Evolutionary conservation across 2,329 filamentous ascomycete genomes (phyloP).

Genomic region (Fusarium bulbicola): DNA sequence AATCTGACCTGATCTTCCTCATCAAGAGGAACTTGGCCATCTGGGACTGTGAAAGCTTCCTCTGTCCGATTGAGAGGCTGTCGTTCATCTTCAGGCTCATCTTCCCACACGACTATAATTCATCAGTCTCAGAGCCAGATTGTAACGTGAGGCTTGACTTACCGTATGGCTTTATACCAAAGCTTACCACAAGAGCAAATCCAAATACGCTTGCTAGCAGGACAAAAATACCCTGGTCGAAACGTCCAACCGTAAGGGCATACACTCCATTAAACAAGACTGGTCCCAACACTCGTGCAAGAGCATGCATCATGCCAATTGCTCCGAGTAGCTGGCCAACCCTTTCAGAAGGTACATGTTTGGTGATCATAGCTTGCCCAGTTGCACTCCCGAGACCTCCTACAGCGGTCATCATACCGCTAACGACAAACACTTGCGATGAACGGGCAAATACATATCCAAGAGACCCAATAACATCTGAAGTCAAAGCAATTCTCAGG

Average conservation of each 20-base stretch:
- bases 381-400: constrained; percentile 89
- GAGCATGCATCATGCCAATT: constrained; percentile 83
- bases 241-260: constrained; percentile 78
- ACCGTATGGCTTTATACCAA: constrained; percentile 79
- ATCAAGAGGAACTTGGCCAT: constrained; percentile 30
- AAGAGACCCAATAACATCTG: constrained; percentile 78
- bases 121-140: constrained; percentile 22
- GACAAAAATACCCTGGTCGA: constrained; percentile 85
- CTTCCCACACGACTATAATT: constrained; percentile 48
- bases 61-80: constrained; percentile 34
- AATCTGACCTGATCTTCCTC: constrained; percentile 46
- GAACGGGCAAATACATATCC: constrained; percentile 76
- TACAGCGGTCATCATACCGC: constrained; percentile 77
- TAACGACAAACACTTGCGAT: constrained; percentile 72
- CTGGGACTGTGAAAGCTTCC: constrained; percentile 11
- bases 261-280: constrained; percentile 89
- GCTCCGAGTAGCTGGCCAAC: constrained; percentile 91
- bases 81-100: constrained; percentile 35
- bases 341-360: constrained; percentile 84
- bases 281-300: constrained; percentile 81
- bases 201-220: constrained; percentile 74
- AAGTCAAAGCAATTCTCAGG: constrained; percentile 77
- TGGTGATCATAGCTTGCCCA: constrained; percentile 84
- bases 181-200: constrained; percentile 71
- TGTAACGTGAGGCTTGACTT: constrained; percentile 51